phyloP scores from a whole-genome alignment of 176 grass and related monocot genomes.

The Avena insularis region DNA sequence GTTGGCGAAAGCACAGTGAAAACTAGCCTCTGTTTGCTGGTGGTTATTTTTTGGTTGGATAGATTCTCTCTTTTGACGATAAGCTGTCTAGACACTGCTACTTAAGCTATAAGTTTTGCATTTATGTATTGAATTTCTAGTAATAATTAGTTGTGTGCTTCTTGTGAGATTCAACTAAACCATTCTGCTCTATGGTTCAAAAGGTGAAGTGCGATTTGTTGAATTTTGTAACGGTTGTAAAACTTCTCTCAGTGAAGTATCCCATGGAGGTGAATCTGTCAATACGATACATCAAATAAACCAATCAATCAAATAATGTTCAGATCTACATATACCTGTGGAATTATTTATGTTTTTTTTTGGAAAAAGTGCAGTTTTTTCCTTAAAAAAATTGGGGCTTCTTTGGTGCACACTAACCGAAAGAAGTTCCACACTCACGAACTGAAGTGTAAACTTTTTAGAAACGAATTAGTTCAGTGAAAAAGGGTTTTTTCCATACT shows the following conservation, averaged over 20 bases:
- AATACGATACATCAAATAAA: not conserved
- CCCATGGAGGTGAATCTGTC: not conserved
- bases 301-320: not conserved
- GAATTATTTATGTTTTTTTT: not conserved
- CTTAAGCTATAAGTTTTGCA: not conserved
- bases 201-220: not conserved
- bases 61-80: constrained; percentile 24
- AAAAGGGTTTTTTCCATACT: too few relatives aligned
- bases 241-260: not conserved
- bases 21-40: not conserved
- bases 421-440: too few relatives aligned
- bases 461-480: too few relatives aligned
- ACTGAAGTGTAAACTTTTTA: too few relatives aligned
- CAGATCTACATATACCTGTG: not conserved
- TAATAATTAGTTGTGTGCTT: constrained; percentile 23
- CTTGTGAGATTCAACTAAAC: constrained; percentile 8
- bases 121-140: constrained; percentile 23
- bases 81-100: not conserved
- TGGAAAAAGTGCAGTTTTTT: not conserved
- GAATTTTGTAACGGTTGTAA: not conserved
- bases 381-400: not conserved
- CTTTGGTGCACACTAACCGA: too few relatives aligned
- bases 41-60: constrained; percentile 26
- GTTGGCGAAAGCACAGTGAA: constrained; percentile 52
- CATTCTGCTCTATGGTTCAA: not conserved